Evolutionary conservation across 2,329 filamentous ascomycete genomes (phyloP).

Genomic region (Fusarium goolgardi): DNA sequence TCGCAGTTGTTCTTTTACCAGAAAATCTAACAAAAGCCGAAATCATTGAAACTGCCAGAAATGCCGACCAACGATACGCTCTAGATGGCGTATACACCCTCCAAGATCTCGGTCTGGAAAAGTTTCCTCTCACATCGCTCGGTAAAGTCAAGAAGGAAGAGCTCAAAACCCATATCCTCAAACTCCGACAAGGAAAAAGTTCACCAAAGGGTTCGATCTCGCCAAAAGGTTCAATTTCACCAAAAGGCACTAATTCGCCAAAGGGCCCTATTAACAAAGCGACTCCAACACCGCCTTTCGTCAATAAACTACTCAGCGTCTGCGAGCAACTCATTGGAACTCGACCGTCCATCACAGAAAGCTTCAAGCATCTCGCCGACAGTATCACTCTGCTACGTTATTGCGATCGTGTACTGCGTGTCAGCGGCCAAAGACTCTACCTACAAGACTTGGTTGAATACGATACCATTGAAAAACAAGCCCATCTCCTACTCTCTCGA

Average conservation of each 20-base stretch:
- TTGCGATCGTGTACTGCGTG: slow-evolving; percentile 49
- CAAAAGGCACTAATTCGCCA: background rate
- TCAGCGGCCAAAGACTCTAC: slow-evolving; percentile 48
- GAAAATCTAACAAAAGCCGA: slow-evolving; percentile 49
- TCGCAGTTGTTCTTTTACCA: slow-evolving; percentile 56
- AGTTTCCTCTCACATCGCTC: slow-evolving; percentile 56
- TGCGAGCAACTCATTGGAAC: slow-evolving; percentile 51
- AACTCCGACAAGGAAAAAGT: slow-evolving; percentile 16
- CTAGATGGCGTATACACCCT: slow-evolving; percentile 57
- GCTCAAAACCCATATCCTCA: slow-evolving; percentile 46
- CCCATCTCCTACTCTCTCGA: slow-evolving; percentile 43
- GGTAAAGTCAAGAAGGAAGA: slow-evolving; percentile 59
- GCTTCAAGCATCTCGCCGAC: slow-evolving; percentile 49
- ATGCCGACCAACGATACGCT: slow-evolving; percentile 54
- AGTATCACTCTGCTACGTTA: slow-evolving; percentile 55
- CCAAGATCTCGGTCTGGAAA: slow-evolving; percentile 54
- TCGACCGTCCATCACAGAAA: slow-evolving; percentile 44
- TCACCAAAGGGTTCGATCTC: background rate
- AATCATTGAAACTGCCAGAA: slow-evolving; percentile 48
- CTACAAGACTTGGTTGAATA: slow-evolving; percentile 51
- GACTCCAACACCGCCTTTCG: slow-evolving; percentile 18
- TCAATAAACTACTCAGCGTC: slow-evolving; percentile 37
- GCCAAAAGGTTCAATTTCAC: background rate
- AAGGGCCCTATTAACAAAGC: background rate
- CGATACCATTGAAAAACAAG: slow-evolving; percentile 51